Evolutionary conservation across 176 grass and related monocot species (phyloP).

Genomic region (Juncus inflexus): DNA sequence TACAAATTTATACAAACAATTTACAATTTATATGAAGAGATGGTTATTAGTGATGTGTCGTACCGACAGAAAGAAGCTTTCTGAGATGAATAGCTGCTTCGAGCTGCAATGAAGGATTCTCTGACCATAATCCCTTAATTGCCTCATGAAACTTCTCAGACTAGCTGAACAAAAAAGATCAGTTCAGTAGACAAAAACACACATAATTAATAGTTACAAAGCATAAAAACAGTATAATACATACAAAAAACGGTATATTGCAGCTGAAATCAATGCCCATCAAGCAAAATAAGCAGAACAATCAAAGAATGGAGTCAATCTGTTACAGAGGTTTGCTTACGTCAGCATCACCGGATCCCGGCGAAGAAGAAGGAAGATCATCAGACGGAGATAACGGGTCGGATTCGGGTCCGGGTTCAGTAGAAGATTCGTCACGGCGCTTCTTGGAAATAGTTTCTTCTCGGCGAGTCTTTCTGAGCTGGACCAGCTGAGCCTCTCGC

Average conservation of each 20-base stretch:
- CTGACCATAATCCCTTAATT: slow-evolving; percentile 58
- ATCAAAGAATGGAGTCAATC: background rate
- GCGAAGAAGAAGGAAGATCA: background rate
- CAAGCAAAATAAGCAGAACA: background rate
- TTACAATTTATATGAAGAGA: background rate
- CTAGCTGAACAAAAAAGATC: slow-evolving; percentile 55
- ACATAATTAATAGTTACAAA: background rate
- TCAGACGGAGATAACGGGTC: slow-evolving; percentile 7
- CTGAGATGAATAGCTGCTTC: slow-evolving; percentile 68
- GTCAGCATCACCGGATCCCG: slow-evolving; percentile 10
- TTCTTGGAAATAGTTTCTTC: slow-evolving; percentile 65
- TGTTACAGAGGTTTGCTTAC: background rate
- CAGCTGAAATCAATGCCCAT: background rate
- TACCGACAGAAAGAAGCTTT: slow-evolving; percentile 77
- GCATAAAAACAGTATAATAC: background rate
- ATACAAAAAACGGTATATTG: background rate
- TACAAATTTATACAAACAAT: background rate
- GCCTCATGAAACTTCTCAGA: slow-evolving; percentile 47
- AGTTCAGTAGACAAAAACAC: background rate
- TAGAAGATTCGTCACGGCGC: slow-evolving; percentile 38
- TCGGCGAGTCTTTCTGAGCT: slow-evolving; percentile 53
- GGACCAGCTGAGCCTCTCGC: slow-evolving; percentile 55
- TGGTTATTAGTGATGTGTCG: background rate
- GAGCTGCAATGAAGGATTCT: slow-evolving; percentile 45
- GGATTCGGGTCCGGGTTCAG: background rate